Evolutionary conservation across 108 stramenopile genomes (phyloP), one percentile per base, ranked within the genome.

Genomic region (Nitzschia sp.): DNA sequence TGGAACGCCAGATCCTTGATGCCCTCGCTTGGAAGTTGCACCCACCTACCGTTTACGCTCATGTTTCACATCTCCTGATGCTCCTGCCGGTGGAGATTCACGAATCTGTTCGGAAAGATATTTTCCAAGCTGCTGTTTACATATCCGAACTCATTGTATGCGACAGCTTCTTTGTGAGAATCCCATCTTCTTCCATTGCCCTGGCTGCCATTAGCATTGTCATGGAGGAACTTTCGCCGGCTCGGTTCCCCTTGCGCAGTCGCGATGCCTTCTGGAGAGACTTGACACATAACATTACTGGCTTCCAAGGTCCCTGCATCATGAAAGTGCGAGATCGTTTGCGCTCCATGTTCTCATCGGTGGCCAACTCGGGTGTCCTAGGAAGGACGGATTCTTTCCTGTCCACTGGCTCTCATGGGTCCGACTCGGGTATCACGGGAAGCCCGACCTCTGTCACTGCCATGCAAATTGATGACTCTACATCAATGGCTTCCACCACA

Each of bases 31-130:
- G 88, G 88, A 76, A 76, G 37, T 59, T 92, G 6, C 87, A 92
- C 70, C 88, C 88, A 9, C 88, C 91, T 22, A 89, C 91, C 42
- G 57, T 67, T 24, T 81, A 79, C 70, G 69, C 83, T 41, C 86
- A 87, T 57, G 46, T 92, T 7, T 77, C 69, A 3, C 81, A 87
- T 44, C 60, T 87, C 0, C 59, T 89, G 15, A 61, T 78, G 17
- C 57, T 92, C 10, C 51, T 92, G 19, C 84, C 85, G 7, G 10
- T 11, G 19, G 64, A 58, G 10, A 83, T 83, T 10, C 62, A 74
- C 51, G 67, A 79, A n/a, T 46, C 67, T 5, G 79, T 69, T 7
- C 78, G 80, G 7, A 80, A 91, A 51, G 86, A 88, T 17, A 67
- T 91, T 2, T 87, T 80, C 52, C 86, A 85, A 22, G 46, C 86